Percentiles rank a stretch among this genome's conserved stretches.
Evolutionary conservation across 331 rosid species (phyloP).

Genomic region (Malus hybrid): DNA sequence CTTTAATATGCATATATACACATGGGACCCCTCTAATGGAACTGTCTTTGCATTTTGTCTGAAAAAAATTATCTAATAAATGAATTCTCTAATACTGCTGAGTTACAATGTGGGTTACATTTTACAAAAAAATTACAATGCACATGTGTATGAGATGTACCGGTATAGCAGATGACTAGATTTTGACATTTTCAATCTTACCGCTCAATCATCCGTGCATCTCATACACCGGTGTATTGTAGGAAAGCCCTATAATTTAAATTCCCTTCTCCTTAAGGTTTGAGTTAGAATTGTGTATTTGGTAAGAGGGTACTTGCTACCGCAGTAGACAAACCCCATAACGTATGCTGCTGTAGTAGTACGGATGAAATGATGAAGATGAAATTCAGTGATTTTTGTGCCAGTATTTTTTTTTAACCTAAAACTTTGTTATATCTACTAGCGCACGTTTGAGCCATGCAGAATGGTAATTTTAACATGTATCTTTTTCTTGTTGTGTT

Average conservation of each 20-base stretch:
- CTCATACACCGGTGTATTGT: background rate
- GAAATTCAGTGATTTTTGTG: background rate
- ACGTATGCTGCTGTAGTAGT: background rate
- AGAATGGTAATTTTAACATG: conserved; percentile 7
- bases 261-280: background rate
- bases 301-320: background rate
- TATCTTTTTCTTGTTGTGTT: conserved; percentile 18
- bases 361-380: background rate
- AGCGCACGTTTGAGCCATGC: conserved; percentile 50
- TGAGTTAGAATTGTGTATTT: background rate
- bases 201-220: background rate
- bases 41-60: conserved; percentile 12
- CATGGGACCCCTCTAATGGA: background rate
- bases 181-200: background rate
- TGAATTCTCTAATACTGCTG: background rate
- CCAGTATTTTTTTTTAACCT: background rate
- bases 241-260: background rate
- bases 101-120: conserved; percentile 25
- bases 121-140: background rate
- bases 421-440: conserved; percentile 18
- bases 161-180: background rate
- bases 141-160: background rate
- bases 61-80: background rate
- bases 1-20: background rate
- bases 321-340: background rate